A percentile compares a stretch with the other conserved stretches of the same genome.
Evolutionary conservation across 2,329 filamentous ascomycete species (phyloP).

Genomic region (Cladosporium austrohemisphaericum): DNA sequence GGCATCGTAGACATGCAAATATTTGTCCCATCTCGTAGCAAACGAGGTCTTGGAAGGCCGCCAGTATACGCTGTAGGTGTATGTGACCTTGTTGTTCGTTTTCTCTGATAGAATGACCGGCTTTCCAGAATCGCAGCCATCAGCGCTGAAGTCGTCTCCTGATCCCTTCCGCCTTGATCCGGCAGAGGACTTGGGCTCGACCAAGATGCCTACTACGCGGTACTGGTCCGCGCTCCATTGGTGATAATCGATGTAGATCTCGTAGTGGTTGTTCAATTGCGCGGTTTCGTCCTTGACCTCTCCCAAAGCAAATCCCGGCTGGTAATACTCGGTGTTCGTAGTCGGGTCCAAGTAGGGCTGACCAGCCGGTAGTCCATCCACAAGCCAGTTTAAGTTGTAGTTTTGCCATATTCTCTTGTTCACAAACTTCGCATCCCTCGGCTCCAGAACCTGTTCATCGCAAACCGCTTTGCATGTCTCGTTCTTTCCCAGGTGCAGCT

Average conservation of each 20-base stretch:
- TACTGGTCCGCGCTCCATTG: constrained; percentile 68
- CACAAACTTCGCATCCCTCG: constrained; percentile 69
- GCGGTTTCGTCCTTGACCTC: constrained; percentile 54
- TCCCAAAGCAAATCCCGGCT: constrained; percentile 77
- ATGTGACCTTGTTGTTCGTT: constrained; percentile 64
- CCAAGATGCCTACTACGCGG: constrained; percentile 86
- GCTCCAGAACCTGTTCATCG: constrained; percentile 60
- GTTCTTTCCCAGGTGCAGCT: constrained; percentile 80
- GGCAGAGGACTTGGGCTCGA: constrained; percentile 71
- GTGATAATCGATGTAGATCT: constrained; percentile 91
- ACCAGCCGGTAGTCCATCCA: constrained; percentile 89
- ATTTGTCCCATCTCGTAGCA: constrained; percentile 98
- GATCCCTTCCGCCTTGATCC: constrained; percentile 53
- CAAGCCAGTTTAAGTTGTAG: constrained; percentile 92
- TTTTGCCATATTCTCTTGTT: constrained; percentile 77
- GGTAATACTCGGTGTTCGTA: constrained; percentile 78
- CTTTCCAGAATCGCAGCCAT: constrained; percentile 44
- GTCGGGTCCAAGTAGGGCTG: constrained; percentile 74
- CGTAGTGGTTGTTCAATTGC: constrained; percentile 88
- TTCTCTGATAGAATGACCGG: constrained; percentile 64
- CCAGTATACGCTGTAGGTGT: constrained; percentile 94
- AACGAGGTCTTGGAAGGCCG: constrained; percentile 77
- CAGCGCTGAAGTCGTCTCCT: constrained; percentile 44
- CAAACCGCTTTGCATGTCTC: constrained; percentile 85
- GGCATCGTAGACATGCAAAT: constrained; percentile 92